Percentiles rank a stretch among this genome's conserved stretches.
Conservation (phyloP, 257 asterid species). For the Solanum medicagineum region DNA sequence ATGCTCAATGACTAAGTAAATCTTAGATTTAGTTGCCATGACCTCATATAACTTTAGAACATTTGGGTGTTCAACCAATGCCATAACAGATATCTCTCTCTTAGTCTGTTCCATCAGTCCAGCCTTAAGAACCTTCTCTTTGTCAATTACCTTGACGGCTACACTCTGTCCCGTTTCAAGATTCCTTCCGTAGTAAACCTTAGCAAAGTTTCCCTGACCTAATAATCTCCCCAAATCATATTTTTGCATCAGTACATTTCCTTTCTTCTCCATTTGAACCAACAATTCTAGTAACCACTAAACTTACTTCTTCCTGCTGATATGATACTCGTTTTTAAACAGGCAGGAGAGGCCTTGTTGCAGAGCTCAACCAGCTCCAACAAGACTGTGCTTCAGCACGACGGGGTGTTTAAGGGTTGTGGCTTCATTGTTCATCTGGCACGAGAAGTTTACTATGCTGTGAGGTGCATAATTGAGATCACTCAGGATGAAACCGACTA, state of each 20-base stretch:
- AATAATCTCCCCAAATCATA: constrained; percentile 68
- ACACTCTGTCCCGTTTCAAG: constrained; percentile 54
- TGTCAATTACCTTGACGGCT: constrained; percentile 74
- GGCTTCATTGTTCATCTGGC: constrained; percentile 13
- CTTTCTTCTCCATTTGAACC: constrained; percentile 36
- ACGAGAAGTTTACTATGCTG: not conserved
- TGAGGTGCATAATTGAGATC: not conserved
- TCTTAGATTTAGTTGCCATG: constrained; percentile 71
- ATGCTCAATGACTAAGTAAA: constrained; percentile 60
- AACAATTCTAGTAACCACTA: not conserved
- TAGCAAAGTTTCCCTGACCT: constrained; percentile 80
- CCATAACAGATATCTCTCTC: constrained; percentile 69
- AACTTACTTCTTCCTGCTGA: not conserved
- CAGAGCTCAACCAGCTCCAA: constrained; percentile 17
- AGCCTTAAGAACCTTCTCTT: constrained; percentile 48
- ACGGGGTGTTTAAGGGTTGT: not conserved
- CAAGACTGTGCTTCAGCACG: constrained; percentile 10
- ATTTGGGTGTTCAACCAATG: constrained; percentile 45
- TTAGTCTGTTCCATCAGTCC: constrained; percentile 66
- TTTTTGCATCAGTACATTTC: constrained; percentile 53
- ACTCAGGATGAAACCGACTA: not conserved
- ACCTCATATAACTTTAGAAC: constrained; percentile 61
- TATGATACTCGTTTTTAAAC: not conserved
- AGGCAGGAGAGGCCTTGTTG: constrained; percentile 4
- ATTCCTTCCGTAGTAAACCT: constrained; percentile 64